Percentiles rank a stretch among this genome's conserved stretches.
phyloP scores from a whole-genome alignment of 768 basidiomycete species.

The Hydnum rufescens region DNA sequence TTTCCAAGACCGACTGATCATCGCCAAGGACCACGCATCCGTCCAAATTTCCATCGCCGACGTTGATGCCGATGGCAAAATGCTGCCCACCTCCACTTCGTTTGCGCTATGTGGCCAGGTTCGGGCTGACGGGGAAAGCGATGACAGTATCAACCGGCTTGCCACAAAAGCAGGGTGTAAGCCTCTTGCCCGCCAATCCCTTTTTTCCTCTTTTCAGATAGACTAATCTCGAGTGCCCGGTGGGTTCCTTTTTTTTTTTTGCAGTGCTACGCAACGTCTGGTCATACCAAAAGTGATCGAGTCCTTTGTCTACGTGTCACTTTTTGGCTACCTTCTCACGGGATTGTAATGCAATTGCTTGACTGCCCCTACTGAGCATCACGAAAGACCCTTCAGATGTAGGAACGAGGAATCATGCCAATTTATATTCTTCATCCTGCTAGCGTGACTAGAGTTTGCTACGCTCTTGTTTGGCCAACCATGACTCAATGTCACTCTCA shows the following conservation, averaged over 20 bases:
- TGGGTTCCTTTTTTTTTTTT: constrained; percentile 5
- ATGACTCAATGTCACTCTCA: constrained; percentile 32
- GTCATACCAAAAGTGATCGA: constrained; percentile 75
- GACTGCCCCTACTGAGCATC: too few species aligned
- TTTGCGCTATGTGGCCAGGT: constrained; percentile 92
- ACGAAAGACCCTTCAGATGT: too few species aligned
- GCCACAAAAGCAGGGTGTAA: constrained; percentile 88
- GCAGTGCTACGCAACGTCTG: constrained; percentile 91
- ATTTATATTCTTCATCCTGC: too few species aligned
- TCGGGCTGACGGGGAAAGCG: constrained; percentile 85
- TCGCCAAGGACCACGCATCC: constrained; percentile 96
- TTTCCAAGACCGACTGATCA: constrained; percentile 79
- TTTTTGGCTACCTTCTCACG: too few species aligned
- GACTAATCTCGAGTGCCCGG: background rate
- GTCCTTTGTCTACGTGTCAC: background rate
- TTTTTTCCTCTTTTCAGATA: background rate
- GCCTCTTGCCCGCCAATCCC: constrained; percentile 16
- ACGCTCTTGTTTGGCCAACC: too few species aligned
- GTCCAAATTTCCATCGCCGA: constrained; percentile 92
- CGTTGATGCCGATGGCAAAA: constrained; percentile 77
- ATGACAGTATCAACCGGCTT: constrained; percentile 90
- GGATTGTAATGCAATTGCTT: too few species aligned
- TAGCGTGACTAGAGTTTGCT: too few species aligned
- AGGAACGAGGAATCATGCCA: too few species aligned
- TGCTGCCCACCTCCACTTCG: constrained; percentile 59